phyloP scores from a whole-genome alignment of 371 early-diverging fungal species.

The Neoconidiobolus thromboides region DNA sequence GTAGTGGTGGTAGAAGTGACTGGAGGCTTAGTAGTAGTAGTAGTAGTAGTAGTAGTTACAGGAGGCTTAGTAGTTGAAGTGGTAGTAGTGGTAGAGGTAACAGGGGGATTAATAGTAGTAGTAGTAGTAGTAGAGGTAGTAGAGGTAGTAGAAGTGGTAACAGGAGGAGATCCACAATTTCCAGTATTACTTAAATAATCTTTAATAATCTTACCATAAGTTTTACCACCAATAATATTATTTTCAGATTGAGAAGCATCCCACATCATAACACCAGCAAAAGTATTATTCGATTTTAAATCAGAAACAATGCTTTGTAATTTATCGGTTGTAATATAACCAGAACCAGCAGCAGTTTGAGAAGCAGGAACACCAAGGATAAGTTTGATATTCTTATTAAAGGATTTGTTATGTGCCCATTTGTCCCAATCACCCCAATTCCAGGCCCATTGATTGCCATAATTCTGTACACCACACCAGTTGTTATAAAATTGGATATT shows the following conservation, averaged over 20 bases:
- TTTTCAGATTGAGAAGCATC: conserved; percentile 17
- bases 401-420: conserved; percentile 26
- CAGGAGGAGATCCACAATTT: background rate
- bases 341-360: conserved; percentile 27
- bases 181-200: background rate
- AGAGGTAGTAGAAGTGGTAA: background rate
- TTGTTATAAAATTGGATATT: conserved; percentile 63
- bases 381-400: conserved; percentile 35
- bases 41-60: background rate
- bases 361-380: conserved; percentile 42
- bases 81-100: background rate
- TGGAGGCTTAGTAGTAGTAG: background rate
- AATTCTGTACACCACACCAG: conserved; percentile 21
- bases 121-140: background rate
- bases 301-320: conserved; percentile 20
- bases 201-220: background rate
- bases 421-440: conserved; percentile 39
- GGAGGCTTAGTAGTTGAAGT: background rate
- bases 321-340: conserved; percentile 21
- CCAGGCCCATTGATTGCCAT: conserved; percentile 17
- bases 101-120: background rate
- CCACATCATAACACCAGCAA: conserved; percentile 54
- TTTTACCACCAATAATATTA: background rate
- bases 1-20: background rate
- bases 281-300: conserved; percentile 14